Percentiles rank a stretch among this genome's conserved stretches.
phyloP scores from a whole-genome alignment of 2,329 filamentous ascomycete species.

The Aspergillus sp. region DNA sequence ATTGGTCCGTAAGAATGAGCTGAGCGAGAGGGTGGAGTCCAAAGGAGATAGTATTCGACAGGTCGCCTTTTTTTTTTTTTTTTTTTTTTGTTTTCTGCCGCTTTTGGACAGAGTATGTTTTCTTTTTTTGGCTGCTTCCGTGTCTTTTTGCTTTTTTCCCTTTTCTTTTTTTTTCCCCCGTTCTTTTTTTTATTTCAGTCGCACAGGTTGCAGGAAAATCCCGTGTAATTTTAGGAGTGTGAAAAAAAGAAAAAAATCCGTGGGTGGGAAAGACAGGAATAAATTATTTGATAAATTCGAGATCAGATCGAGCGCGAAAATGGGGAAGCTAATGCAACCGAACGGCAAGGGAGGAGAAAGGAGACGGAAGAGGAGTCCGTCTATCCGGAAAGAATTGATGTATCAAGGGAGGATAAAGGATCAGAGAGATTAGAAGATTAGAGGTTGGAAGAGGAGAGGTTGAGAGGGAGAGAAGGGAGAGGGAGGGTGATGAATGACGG shows the following conservation, averaged over 20 bases:
- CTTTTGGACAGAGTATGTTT: not conserved
- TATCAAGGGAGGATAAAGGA: constrained; percentile 3
- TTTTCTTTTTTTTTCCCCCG: constrained; percentile 3
- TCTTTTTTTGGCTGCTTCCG: constrained; percentile 2
- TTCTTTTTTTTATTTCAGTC: constrained; percentile 2
- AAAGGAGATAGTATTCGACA: constrained; percentile 10
- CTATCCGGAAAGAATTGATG: not conserved
- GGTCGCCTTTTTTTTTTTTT: constrained; percentile 3
- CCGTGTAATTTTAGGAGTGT: too few relatives aligned
- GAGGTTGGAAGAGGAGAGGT: not conserved
- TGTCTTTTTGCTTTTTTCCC: constrained; percentile 3
- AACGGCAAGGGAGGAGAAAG: constrained; percentile 30
- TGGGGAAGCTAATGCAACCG: constrained; percentile 22
- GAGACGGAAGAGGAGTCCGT: constrained; percentile 20
- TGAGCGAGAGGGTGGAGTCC: constrained; percentile 8
- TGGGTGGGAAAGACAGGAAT: too few relatives aligned
- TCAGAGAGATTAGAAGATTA: not conserved
- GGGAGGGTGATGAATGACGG: not conserved
- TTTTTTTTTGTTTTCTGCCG: not conserved
- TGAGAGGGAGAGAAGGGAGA: not conserved
- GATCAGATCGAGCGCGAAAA: constrained; percentile 4
- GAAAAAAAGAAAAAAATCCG: too few relatives aligned
- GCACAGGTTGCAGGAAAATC: too few relatives aligned
- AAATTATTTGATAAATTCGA: too few relatives aligned
- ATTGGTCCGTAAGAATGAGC: constrained; percentile 12